Evolutionary conservation across 2,329 filamentous ascomycete species (phyloP), one percentile per base, ranked within the genome.

Genomic region (Trichoderma citrinoviride): DNA sequence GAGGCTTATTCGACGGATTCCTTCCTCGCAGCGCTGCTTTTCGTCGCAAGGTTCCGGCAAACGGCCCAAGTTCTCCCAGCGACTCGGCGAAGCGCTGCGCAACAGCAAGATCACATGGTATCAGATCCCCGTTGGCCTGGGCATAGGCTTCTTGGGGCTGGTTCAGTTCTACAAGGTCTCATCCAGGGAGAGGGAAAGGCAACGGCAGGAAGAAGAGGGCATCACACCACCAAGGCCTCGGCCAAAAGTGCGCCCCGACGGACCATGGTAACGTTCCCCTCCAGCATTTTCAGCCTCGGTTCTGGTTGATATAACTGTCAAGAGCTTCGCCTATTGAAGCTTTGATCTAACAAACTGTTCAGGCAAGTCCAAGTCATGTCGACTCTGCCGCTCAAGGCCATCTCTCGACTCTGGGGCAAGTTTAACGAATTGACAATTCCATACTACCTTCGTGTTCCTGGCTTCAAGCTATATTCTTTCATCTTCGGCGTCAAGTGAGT

Each of bases 291-390:
- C 21, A n/a, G n/a, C 12, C n/a, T 7, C 29, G 14, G 43, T 21
- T 12, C 17, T 10, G n/a, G 3, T 40, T 6, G n/a, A 43, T 29
- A 15, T 23, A 52, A 55, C 49, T 61, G 10, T 65, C 43, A 40
- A 43, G 54, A 41, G 23, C 21, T 29, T 50, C 43, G 47, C 25
- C 15, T 61, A 5, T 14, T 37, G 33, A 4, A 14, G 8, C 12
- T 14, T 14, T 37, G 12, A 14, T 14, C 33, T 37, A 37, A 37
- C 12, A 5, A 10, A 37, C 1, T 37, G 12, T 37, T 3, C 8
- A 85, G 83, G 91, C 91, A 94, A 74, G 91, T 97, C 58, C 91
- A 93, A 75, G 86, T 97, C 75, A 96, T 97, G 90, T 96, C 92
- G 7, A 96, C 92, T 2, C 81, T 97, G 66, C 93, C 93, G 40